Conservation (phyloP, 2,329 filamentous ascomycete species). For the Microdochium bolleyi region DNA sequence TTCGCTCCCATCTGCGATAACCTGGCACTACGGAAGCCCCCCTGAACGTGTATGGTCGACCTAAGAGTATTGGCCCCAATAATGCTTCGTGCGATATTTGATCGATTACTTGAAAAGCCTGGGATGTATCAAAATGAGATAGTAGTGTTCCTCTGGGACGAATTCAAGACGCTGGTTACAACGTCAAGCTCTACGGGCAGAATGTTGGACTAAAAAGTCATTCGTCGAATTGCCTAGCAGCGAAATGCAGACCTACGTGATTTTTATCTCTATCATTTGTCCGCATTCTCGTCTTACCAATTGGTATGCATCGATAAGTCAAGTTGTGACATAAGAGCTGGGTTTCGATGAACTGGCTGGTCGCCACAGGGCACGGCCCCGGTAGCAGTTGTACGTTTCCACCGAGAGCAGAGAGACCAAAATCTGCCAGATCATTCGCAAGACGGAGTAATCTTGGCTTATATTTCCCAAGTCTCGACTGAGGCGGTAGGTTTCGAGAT, state of each 20-base stretch:
- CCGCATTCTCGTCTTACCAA: conserved; percentile 18
- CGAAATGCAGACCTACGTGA: conserved; percentile 20
- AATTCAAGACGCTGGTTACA: too few relatives aligned
- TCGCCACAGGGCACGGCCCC: conserved; percentile 14
- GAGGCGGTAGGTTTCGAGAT: too few relatives aligned
- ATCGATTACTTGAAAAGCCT: conserved; percentile 3
- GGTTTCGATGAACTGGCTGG: conserved; percentile 21
- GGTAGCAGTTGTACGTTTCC: conserved; percentile 6
- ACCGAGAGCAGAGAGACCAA: neutral
- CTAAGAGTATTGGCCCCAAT: conserved; percentile 3
- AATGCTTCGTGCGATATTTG: conserved; percentile 1
- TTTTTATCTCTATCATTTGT: conserved; percentile 19
- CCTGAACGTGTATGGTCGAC: conserved; percentile 6
- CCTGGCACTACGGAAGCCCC: conserved; percentile 10
- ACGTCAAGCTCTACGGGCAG: too few relatives aligned
- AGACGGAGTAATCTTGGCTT: too few relatives aligned
- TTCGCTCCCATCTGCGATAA: conserved; percentile 9
- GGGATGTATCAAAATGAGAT: neutral
- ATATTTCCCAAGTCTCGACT: too few relatives aligned
- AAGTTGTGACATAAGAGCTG: conserved; percentile 19
- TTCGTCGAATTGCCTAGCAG: conserved; percentile 16
- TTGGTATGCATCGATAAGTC: conserved; percentile 23
- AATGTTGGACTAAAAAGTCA: too few relatives aligned
- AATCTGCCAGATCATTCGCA: too few relatives aligned
- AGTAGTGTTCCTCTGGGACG: neutral